Conservation (phyloP, 1,284 basidiomycete species). For the Cutaneotrichosporon sp. region DNA sequence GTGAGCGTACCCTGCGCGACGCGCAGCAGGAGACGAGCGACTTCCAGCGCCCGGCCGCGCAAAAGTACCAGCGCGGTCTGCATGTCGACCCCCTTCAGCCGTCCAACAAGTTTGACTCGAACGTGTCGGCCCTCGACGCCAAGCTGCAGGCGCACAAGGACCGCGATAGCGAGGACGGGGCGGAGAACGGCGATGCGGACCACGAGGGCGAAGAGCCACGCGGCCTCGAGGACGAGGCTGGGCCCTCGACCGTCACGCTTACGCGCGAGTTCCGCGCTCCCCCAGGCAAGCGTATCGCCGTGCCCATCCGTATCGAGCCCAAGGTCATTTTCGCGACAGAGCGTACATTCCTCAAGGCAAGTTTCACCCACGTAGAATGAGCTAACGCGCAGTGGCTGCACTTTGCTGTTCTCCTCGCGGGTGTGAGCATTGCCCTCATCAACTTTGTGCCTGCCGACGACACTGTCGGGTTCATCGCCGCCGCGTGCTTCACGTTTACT, state of each 20-base stretch:
- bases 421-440: conserved; percentile 81
- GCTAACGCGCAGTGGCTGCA: conserved; percentile 65
- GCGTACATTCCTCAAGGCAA: conserved; percentile 54
- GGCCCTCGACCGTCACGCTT: conserved; percentile 42
- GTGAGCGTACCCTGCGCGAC: conserved; percentile 69
- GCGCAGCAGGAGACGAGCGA: conserved; percentile 16
- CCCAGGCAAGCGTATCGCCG: conserved; percentile 79
- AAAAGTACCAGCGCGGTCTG: conserved; percentile 50
- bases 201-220: conserved; percentile 23
- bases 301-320: conserved; percentile 91
- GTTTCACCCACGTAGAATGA: neutral
- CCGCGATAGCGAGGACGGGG: conserved; percentile 33
- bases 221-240: conserved; percentile 30
- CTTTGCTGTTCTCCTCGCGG: conserved; percentile 80
- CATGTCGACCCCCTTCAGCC: conserved; percentile 80
- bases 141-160: conserved; percentile 53
- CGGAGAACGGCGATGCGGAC: conserved; percentile 45
- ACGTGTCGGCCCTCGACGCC: conserved; percentile 40
- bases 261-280: conserved; percentile 73
- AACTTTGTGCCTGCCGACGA: conserved; percentile 81
- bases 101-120: conserved; percentile 72
- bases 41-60: conserved; percentile 15
- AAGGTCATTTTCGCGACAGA: conserved; percentile 93
- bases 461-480: conserved; percentile 70
- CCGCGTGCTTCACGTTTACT: conserved; percentile 78